Percentiles rank a stretch among this genome's conserved stretches.
These are phyloP conservation scores for Jaminaea rosea DNA, from an alignment of 1,284 basidiomycete genomes.

Conservation along the genomic window DNA sequence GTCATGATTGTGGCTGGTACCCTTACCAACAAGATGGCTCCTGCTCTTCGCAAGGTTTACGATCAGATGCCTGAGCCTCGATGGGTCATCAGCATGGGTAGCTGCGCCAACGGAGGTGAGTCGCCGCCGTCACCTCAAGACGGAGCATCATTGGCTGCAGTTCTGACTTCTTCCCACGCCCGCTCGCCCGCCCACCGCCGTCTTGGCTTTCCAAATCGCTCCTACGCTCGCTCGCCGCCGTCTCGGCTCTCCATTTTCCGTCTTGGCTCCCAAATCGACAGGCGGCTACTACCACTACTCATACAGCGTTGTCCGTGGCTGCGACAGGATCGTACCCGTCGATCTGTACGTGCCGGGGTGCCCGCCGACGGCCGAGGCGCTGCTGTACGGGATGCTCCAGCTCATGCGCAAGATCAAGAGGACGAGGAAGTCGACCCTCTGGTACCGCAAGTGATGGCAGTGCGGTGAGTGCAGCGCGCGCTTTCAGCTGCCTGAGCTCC, in stretches of 20 bases:
- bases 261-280: too few species aligned
- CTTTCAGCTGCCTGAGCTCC: too few species aligned
- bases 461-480: too few species aligned
- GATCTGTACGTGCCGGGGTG: constrained; percentile 80
- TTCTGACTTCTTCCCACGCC: too few species aligned
- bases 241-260: too few species aligned
- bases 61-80: constrained; percentile 47
- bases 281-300: too few species aligned
- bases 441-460: constrained; percentile 58
- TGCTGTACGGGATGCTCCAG: constrained; percentile 62
- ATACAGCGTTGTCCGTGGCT: constrained; percentile 97
- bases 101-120: constrained; percentile 95
- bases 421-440: constrained; percentile 77
- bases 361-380: constrained; percentile 76
- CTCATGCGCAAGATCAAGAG: constrained; percentile 94
- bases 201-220: too few species aligned
- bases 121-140: constrained; percentile 95
- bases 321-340: constrained; percentile 96
- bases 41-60: constrained; percentile 32
- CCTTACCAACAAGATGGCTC: constrained; percentile 97
- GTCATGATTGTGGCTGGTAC: constrained; percentile 99
- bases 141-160: background rate
- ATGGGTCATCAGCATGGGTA: constrained; percentile 98
- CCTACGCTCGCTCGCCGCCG: too few species aligned
- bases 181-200: too few species aligned